Base-by-base conservation (phyloP, 208 protist genomes). In the Trypanosoma lewisi region DNA sequence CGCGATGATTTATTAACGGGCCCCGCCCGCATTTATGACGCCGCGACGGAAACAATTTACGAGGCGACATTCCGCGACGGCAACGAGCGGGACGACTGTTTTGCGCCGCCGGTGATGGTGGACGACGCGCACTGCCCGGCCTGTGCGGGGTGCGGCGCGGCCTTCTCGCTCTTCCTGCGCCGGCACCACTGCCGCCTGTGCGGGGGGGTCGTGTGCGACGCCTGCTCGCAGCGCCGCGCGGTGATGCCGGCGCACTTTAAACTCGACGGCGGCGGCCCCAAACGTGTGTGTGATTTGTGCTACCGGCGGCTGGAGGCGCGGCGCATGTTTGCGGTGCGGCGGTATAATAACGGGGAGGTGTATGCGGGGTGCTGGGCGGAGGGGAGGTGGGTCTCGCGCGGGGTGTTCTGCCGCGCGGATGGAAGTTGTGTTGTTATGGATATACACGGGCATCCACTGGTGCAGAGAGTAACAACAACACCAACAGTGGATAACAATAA, bases 141-240 rank as follows among this genome's bases (percentile, higher is more conserved):
- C 42, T 98, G 96, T 67, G 80, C 73, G 28, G 69, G 91, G 53
- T 98, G 96, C 67, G 48, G 66, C 47, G 64, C 56, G 0, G 34
- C 71, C 21, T 98, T 98, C 70, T 77, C 62, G 25, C 67, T 96
- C 19, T 92, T 98, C 49, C 70, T 87, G 1, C 71, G 83, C 2
- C 83, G 89, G 14, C 89, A 95, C 68, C 95, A 98, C 70, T 98
- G 96, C 75, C 86, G 96, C 25, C 61, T 96, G 23, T 98, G 96
- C 70, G 96, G 96, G 1, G 62, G 89, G 16, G 73, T 98, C 9
- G 89, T 94, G 58, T 98, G 95, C 66, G 83, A 91, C 53, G 57
- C 70, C n/a, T 98, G 95, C 79, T 78, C 87, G 12, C 73, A 83
- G 59, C 65, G 73, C 44, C 77, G 87, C 3, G 87, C 85, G 0